Conservation (phyloP, 169 alveolate species). For the Plasmodium vivax region DNA sequence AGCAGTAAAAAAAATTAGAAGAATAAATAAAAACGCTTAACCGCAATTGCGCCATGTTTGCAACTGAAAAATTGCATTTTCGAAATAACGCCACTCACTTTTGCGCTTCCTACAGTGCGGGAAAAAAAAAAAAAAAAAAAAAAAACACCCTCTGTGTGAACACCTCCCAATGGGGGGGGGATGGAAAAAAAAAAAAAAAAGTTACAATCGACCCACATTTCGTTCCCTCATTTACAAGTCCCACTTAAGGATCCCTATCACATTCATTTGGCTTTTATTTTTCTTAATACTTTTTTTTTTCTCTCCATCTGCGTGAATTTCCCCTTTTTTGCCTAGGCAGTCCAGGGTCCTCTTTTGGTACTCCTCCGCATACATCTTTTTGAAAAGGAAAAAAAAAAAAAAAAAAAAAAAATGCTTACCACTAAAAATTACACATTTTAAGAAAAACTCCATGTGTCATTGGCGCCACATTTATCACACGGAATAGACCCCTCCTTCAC, state of each 20-base stretch:
- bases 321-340: neutral
- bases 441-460: neutral
- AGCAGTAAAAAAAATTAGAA: neutral
- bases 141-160: neutral
- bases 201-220: neutral
- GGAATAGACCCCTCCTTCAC: neutral
- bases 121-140: conserved; percentile 15
- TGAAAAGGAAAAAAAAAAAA: neutral
- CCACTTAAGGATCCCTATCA: neutral
- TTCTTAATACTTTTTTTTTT: neutral
- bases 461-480: neutral
- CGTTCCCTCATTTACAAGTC: neutral
- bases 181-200: neutral
- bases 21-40: neutral
- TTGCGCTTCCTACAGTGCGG: neutral
- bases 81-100: neutral
- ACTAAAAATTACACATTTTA: neutral
- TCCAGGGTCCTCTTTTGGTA: neutral
- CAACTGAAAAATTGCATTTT: neutral
- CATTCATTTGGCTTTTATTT: neutral
- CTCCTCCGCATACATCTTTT: neutral
- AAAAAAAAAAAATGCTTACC: neutral
- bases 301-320: neutral
- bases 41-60: neutral
- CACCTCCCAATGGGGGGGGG: neutral